phyloP scores from a whole-genome alignment of 805 yeast species.

The Saturnispora quitensis region DNA sequence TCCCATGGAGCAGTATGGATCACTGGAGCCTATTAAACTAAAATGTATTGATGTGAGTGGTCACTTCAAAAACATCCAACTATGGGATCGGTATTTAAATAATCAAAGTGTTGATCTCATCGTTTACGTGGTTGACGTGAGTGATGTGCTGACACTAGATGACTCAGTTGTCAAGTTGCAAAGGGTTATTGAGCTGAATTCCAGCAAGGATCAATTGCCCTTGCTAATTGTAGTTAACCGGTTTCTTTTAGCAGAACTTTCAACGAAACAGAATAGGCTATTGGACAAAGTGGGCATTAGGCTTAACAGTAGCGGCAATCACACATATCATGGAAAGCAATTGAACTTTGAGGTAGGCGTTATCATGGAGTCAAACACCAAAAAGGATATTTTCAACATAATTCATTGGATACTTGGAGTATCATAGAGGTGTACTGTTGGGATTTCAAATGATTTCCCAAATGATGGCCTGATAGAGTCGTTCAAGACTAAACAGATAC shows the following conservation, averaged over 20 bases:
- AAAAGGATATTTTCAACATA: background rate
- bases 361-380: background rate
- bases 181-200: constrained; percentile 17
- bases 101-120: constrained; percentile 14
- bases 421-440: background rate
- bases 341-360: background rate
- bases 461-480: no score
- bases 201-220: constrained; percentile 16
- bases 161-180: constrained; percentile 16
- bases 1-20: background rate
- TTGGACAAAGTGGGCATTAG: background rate
- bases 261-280: background rate
- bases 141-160: constrained; percentile 22
- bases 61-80: constrained; percentile 19
- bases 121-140: constrained; percentile 23
- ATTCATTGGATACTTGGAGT: background rate
- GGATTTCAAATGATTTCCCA: no score
- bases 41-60: constrained; percentile 27
- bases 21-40: background rate
- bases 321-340: background rate
- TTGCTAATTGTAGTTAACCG: constrained; percentile 25
- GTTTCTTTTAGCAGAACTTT: constrained; percentile 16
- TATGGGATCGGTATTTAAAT: constrained; percentile 18
- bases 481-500: no score
- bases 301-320: background rate